phyloP scores from a whole-genome alignment of 2,329 filamentous ascomycete species.

The Botrytis porri region DNA sequence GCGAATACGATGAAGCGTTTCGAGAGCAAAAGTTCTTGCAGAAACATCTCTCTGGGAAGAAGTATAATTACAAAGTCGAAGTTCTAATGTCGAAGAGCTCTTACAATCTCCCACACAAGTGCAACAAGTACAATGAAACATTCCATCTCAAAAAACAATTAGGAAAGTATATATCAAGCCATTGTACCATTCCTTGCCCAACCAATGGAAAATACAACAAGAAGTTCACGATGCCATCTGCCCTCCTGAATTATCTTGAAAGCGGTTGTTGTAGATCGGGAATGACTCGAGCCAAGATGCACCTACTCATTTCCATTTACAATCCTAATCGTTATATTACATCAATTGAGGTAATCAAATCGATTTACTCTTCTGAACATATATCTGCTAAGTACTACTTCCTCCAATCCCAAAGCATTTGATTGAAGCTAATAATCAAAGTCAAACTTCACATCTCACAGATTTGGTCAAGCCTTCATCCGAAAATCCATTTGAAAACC shows the following conservation, averaged over 20 bases:
- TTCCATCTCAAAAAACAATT: conserved; percentile 3
- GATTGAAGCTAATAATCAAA: conserved; percentile 4
- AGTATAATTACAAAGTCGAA: conserved; percentile 4
- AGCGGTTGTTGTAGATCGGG: conserved; percentile 23
- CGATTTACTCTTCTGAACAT: conserved; percentile 1
- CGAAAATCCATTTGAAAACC: conserved; percentile 13
- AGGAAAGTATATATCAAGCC: conserved; percentile 8
- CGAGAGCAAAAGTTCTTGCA: background rate
- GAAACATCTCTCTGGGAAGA: conserved; percentile 7
- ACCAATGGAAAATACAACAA: conserved; percentile 1
- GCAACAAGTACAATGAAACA: conserved; percentile 8
- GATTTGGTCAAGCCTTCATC: conserved; percentile 5
- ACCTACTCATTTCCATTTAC: conserved; percentile 1
- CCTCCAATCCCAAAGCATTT: conserved; percentile 1
- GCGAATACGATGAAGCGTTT: conserved; percentile 19
- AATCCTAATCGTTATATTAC: conserved; percentile 11
- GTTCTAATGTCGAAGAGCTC: background rate
- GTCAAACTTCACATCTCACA: background rate
- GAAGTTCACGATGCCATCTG: conserved; percentile 23
- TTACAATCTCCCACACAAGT: conserved; percentile 15
- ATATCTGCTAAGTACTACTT: conserved; percentile 6
- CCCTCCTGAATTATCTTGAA: conserved; percentile 23
- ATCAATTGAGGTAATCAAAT: conserved; percentile 12
- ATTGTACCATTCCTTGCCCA: conserved; percentile 17
- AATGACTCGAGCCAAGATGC: conserved; percentile 22